Base-by-base conservation (phyloP, 495 filamentous ascomycete species). In the Annulohypoxylon nitens region DNA sequence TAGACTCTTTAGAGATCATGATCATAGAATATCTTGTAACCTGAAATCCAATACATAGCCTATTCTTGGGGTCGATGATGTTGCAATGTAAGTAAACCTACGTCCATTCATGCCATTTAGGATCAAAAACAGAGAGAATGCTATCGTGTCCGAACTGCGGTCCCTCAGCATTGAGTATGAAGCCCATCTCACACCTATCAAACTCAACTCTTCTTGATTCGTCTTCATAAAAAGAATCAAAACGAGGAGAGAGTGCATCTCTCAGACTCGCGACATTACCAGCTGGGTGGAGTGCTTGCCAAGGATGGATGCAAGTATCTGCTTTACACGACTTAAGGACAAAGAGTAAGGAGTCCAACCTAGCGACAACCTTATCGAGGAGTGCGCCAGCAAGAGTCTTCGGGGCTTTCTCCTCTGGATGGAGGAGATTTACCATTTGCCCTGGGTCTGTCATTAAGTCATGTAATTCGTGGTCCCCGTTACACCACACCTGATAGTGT, bases 401-500 rank as follows among this genome's bases (percentile, higher is more conserved):
- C 12, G 76, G 68, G 0, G 61, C 33, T 0, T 8, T 62, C 5
- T 80, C 73, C 1, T 76, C 69, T 0, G 68, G 65, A 7, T 82
- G 76, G 23, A 90, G 84, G 0, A 92, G 81, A 67, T 92, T 92
- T 66, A 84, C 72, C 54, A 90, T 70, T 70, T 92, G 86, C 65
- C 87, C 87, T 0, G 87, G 87, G 66, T 92, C 90, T 4, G 84
- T 86, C 84, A 79, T 85, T 3, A 91, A 76, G 59, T 92, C 89
- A 61, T 91, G 91, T 2, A 92, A 78, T 70, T 92, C 89, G 51
- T 88, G 86, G 74, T 91, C 88, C 53, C 87, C 86, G 45, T 78
- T 90, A 70, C 90, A 92, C 87, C 89, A 91, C 0, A 91, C 88
- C 0, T 89, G 85, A 58, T 92, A 92, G 64, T 89, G 89, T 1